These are phyloP conservation scores for Heterobasidion parviporum DNA, from an alignment of 1,284 basidiomycete genomes.

Conservation along the genomic window DNA sequence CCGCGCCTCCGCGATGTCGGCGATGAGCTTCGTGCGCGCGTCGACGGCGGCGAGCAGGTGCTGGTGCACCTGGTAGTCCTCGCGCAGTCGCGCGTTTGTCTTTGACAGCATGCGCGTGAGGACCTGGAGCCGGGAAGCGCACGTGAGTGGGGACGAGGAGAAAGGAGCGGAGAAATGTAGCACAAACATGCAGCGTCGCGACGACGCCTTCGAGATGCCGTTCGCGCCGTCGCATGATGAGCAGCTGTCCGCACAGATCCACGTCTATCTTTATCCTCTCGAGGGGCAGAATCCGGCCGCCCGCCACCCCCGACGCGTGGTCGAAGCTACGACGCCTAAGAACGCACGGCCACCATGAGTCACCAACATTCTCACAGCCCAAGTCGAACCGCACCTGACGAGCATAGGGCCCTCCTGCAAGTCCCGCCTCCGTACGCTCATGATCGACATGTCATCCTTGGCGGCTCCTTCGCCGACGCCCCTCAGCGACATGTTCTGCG, in stretches of 20 bases:
- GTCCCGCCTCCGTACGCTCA: not conserved
- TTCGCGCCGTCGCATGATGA: slow-evolving; percentile 60
- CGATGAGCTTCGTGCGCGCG: slow-evolving; percentile 34
- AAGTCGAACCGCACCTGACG: not conserved
- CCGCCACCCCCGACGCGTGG: slow-evolving; percentile 38
- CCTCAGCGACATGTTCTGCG: not conserved
- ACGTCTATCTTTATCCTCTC: slow-evolving; percentile 71
- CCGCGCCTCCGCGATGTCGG: slow-evolving; percentile 40
- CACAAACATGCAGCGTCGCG: slow-evolving; percentile 30
- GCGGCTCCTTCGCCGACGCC: not conserved
- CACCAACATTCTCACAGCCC: not conserved
- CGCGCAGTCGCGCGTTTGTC: slow-evolving; percentile 45
- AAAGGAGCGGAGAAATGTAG: not conserved
- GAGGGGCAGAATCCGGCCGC: slow-evolving; percentile 36
- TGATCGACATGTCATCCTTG: not conserved
- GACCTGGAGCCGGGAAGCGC: slow-evolving; percentile 24
- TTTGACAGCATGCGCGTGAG: slow-evolving; percentile 43
- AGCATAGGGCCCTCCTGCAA: not conserved
- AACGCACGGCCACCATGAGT: not conserved
- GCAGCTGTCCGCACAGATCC: slow-evolving; percentile 63
- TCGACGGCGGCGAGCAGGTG: slow-evolving; percentile 38
- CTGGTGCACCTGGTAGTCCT: slow-evolving; percentile 46
- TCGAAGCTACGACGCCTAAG: slow-evolving; percentile 57
- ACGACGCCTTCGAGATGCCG: slow-evolving; percentile 40
- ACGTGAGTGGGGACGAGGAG: not conserved